Base-by-base conservation (phyloP, 2,329 filamentous ascomycete genomes). In the Sporothrix humicola region DNA sequence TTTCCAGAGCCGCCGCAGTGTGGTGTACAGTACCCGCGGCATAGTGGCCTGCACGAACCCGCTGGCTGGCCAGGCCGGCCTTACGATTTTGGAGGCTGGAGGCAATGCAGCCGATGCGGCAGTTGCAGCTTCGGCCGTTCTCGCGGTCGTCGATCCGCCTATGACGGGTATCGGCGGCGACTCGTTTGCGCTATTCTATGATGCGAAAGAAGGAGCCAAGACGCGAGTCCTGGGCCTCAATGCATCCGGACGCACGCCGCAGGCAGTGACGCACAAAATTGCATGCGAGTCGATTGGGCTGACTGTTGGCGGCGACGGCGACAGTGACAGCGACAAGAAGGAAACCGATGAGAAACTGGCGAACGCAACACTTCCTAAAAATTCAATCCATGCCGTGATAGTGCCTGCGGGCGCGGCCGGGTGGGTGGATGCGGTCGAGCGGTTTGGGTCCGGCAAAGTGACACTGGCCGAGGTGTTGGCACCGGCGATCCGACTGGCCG, bases 51-150 rank as follows among this genome's bases (percentile, higher is more conserved):
- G 92, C 80, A 93, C 94, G 0, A 94, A 97, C 79, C 94, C 95
- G 15, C 86, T 98, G 63, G 95, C 95, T 5, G 92, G 92, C 31
- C 92, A 93, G 82, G 96, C 94, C 73, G 95, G 95, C 23, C 88
- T 97, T 66, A 89, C 91, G 71, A 87, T 98, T 46, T 84, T 98
- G 13, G 88, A 90, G 72, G 90, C 92, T 66, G 95, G 95, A 73
- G 95, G 95, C 73, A 98, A 98, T 84, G 94, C 94, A 74, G 95
- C 94, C 75, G 95, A 98, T 84, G 95, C 95, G 37, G 95, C 95
- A 10, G 92, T 98, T 2, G 95, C 95, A 56, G 93, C 74, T 90
- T 94, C 95, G 59, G 95, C 95, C 26, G 93, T 90, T 2, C 87
- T 98, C 72, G 97, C 97, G 82, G 89, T 98, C 79, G 97, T 95